Conservation (phyloP, 441 rosid species). For the Gossypium schwendimanii region DNA sequence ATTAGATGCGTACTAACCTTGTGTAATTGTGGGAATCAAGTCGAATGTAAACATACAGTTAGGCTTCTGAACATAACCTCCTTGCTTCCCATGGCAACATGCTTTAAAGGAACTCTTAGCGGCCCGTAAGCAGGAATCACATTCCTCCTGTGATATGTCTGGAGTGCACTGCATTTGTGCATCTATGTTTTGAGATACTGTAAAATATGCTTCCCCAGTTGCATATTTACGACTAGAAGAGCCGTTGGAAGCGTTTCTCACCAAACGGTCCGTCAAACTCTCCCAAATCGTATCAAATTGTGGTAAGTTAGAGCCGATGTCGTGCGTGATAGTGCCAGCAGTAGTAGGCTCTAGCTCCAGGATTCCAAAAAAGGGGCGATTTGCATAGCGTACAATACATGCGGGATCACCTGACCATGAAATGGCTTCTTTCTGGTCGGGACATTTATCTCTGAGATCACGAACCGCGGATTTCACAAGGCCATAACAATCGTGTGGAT, state of each 20-base stretch:
- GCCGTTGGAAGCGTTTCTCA: constrained; percentile 8
- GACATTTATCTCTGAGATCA: constrained; percentile 15
- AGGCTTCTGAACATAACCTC: constrained; percentile 18
- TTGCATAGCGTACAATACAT: constrained; percentile 22
- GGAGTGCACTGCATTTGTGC: constrained; percentile 30
- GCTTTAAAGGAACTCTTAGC: neutral
- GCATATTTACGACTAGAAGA: constrained; percentile 22
- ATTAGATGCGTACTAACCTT: neutral
- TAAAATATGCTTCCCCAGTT: constrained; percentile 17
- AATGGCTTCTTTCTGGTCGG: constrained; percentile 20
- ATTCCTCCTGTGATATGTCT: constrained; percentile 21
- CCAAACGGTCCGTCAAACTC: constrained; percentile 9
- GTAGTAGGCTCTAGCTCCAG: neutral
- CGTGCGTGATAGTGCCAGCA: neutral
- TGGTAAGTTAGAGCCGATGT: constrained; percentile 4
- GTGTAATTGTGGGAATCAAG: constrained; percentile 2
- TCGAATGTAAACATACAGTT: constrained; percentile 29
- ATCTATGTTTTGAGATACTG: constrained; percentile 12
- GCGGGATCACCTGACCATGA: constrained; percentile 14
- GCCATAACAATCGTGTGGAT: neutral
- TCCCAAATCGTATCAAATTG: constrained; percentile 15
- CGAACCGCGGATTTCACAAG: constrained; percentile 11
- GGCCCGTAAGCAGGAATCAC: constrained; percentile 18
- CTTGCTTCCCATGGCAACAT: constrained; percentile 10
- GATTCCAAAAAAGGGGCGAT: constrained; percentile 8